These are phyloP conservation scores for Bryum argenteum DNA, from an alignment of 225 moss, liverwort and hornwort genomes.

Conservation along the genomic window DNA sequence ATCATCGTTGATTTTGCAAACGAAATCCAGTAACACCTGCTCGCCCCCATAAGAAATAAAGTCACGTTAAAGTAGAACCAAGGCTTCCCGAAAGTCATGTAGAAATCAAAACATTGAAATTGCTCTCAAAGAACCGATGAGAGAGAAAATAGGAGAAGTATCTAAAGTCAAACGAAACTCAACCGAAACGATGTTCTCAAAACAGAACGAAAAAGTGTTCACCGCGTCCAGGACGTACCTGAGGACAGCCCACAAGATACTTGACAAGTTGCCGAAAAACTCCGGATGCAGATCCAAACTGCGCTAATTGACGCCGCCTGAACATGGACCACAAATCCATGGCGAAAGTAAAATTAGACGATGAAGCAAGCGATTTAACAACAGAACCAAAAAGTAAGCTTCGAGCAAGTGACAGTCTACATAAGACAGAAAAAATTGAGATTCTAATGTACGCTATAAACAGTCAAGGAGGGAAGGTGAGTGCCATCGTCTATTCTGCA, in stretches of 20 bases:
- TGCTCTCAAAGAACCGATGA: background rate
- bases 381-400: background rate
- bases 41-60: conserved; percentile 9
- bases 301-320: conserved; percentile 94
- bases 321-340: conserved; percentile 25
- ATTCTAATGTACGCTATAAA: conserved; percentile 14
- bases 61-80: background rate
- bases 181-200: conserved; percentile 10
- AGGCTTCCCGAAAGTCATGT: background rate
- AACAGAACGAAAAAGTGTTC: conserved; percentile 21
- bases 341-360: conserved; percentile 6
- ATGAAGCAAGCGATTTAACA: conserved; percentile 2
- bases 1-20: conserved; percentile 96
- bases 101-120: background rate
- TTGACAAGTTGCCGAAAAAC: conserved; percentile 86
- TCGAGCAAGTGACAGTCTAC: background rate
- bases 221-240: conserved; percentile 51
- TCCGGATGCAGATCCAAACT: conserved; percentile 84
- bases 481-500: background rate
- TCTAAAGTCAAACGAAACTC: background rate
- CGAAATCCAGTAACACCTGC: conserved; percentile 93
- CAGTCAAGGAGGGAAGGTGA: conserved; percentile 16
- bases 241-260: conserved; percentile 89
- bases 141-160: background rate
- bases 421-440: conserved; percentile 8